Evolutionary conservation across 192 early-diverging fungal species (phyloP).

Genomic region (Piromyces finnis): DNA sequence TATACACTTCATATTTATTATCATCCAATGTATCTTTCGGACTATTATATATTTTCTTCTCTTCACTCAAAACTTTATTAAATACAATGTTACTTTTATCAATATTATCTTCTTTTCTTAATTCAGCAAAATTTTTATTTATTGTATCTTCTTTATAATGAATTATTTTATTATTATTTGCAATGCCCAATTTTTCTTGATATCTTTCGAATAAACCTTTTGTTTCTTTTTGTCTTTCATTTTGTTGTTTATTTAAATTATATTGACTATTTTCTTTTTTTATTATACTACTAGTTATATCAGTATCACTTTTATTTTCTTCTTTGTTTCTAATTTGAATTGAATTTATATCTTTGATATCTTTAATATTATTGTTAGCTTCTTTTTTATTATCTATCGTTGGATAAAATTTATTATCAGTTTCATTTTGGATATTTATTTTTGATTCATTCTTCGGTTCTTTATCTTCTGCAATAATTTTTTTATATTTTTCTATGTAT

Average conservation of each 20-base stretch:
- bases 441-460: too few species aligned
- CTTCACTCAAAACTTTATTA: not conserved
- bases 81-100: not conserved
- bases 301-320: not conserved
- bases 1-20: not conserved
- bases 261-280: not conserved
- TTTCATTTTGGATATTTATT: not conserved
- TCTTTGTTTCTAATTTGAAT: not conserved
- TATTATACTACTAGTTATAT: not conserved
- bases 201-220: not conserved
- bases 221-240: not conserved
- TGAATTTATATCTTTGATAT: not conserved
- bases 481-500: not conserved
- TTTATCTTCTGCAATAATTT: not conserved
- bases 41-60: not conserved
- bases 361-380: not conserved
- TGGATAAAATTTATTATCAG: not conserved
- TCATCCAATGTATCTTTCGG: not conserved
- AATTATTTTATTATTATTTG: not conserved
- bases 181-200: not conserved
- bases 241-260: not conserved
- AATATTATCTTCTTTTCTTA: not conserved
- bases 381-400: not conserved
- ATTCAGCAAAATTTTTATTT: not conserved
- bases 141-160: not conserved